A percentile compares a stretch with the other conserved stretches of the same genome.
These are phyloP conservation scores for Pyrenochaeta sp. DNA, from an alignment of 2,329 filamentous ascomycete species.

Conservation along the genomic window DNA sequence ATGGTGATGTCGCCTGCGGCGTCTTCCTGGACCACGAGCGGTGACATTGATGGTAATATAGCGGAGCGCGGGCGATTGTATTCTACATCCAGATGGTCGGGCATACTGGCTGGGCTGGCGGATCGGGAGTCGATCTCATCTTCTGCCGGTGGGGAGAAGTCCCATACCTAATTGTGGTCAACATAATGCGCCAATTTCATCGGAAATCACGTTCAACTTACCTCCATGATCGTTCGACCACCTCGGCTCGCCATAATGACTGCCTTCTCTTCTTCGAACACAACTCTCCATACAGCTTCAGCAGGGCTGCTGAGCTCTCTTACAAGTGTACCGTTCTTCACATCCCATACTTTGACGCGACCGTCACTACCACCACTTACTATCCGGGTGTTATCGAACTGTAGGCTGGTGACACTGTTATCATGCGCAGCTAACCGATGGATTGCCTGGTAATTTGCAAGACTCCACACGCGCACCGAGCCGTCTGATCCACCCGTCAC, in stretches of 20 bases:
- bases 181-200: conserved; percentile 8
- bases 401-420: conserved; percentile 96
- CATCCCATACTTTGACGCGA: conserved; percentile 98
- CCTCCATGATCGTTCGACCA: conserved; percentile 96
- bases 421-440: conserved; percentile 96
- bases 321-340: conserved; percentile 89
- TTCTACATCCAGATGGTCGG: conserved; percentile 47
- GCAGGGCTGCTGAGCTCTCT: conserved; percentile 90
- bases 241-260: conserved; percentile 91
- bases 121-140: conserved; percentile 50
- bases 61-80: conserved; percentile 45
- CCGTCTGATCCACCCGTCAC: conserved; percentile 97
- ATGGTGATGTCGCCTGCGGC: conserved; percentile 41
- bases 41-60: conserved; percentile 34
- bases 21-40: conserved; percentile 29
- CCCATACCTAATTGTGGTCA: conserved; percentile 77
- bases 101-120: conserved; percentile 54
- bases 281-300: conserved; percentile 96
- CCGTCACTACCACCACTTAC: conserved; percentile 97
- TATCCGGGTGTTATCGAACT: conserved; percentile 95
- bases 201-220: conserved; percentile 55
- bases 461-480: conserved; percentile 94
- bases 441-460: conserved; percentile 89
- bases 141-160: conserved; percentile 82
- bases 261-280: conserved; percentile 98